These are phyloP conservation scores for Thermomyces lanuginosus DNA, from an alignment of 2,329 filamentous ascomycete species.

Conservation along the genomic window DNA sequence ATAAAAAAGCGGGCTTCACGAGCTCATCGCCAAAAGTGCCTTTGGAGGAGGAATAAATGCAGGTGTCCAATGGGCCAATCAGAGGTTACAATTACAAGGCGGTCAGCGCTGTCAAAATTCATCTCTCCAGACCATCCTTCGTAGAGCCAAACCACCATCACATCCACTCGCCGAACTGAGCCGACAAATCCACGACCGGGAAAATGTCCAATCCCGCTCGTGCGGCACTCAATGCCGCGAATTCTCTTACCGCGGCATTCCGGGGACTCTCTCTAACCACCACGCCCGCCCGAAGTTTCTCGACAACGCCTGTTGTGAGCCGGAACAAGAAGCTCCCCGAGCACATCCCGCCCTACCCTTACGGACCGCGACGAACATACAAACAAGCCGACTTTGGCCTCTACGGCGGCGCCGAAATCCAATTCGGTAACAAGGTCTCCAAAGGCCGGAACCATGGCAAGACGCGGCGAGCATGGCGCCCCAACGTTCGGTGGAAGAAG, in stretches of 20 bases:
- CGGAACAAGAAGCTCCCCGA: conserved; percentile 19
- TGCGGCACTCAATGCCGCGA: too few relatives aligned
- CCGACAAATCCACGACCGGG: too few relatives aligned
- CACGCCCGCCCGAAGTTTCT: conserved; percentile 19
- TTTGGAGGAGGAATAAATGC: too few relatives aligned
- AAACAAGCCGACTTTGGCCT: conserved; percentile 33
- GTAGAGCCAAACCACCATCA: too few relatives aligned
- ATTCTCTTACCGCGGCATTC: conserved; percentile 22
- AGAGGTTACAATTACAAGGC: too few relatives aligned
- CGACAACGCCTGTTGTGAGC: conserved; percentile 18
- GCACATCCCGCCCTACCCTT: conserved; percentile 31
- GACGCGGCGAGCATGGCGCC: conserved; percentile 33
- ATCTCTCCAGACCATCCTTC: too few relatives aligned
- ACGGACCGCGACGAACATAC: conserved; percentile 27
- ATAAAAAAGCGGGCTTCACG: too few relatives aligned
- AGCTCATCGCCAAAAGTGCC: too few relatives aligned
- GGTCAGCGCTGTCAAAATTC: too few relatives aligned
- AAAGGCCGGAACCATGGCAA: conserved; percentile 33
- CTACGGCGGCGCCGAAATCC: conserved; percentile 30
- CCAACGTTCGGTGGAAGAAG: conserved; percentile 33
- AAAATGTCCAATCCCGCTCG: too few relatives aligned
- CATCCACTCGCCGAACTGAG: too few relatives aligned
- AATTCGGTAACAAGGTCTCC: conserved; percentile 36
- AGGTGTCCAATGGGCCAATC: too few relatives aligned
- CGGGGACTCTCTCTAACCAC: conserved; percentile 23